Evolutionary conservation across 345 rosid genomes (phyloP), one percentile per base, ranked within the genome.

Genomic region (Diplotaxis tenuifolia): DNA sequence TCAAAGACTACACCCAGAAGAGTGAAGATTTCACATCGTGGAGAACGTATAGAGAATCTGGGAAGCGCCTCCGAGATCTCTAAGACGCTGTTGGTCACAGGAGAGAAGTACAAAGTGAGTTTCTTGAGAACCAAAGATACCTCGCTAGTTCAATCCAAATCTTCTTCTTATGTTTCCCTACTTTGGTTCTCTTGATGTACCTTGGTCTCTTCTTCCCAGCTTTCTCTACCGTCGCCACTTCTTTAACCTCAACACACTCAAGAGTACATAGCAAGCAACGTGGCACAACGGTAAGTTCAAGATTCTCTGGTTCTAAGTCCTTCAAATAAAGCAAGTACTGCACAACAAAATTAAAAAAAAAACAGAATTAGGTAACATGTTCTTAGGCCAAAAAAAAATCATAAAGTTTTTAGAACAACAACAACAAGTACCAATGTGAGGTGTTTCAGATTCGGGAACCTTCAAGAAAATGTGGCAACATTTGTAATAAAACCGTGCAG

Each of bases 401-500:
- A 62, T 4, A 52, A 59, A 1, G 19, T n/a, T n/a, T n/a, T 49
- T 9, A 40, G 6, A 12, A 45, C 18, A 62, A 22, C 23, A 59
- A 8, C 34, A 19, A 14, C 6, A 29, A n/a, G n/a, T n/a, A n/a
- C n/a, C n/a, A n/a, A n/a, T n/a, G n/a, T n/a, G n/a, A n/a, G n/a
- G n/a, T n/a, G 64, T 61, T 71, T 71, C 36, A 71, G 47, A 47
- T 70, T 70, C 4, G 59, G 66, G 28, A 70, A 38, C 58, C 22
- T 7, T 20, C 11, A 12, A 70, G 74, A 29, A 70, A 45, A 4
- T 5, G 0, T 5, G 27, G 57, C 66, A 70, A 1, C 0, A 27
- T 4, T 19, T 18, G 49, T 29, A 59, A 45, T 10, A 0, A 62
- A n/a, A n/a, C n/a, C n/a, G n/a, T n/a, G n/a, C n/a, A n/a, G n/a